phyloP scores from a whole-genome alignment of 2,329 filamentous ascomycete species.

The Venturia effusa region DNA sequence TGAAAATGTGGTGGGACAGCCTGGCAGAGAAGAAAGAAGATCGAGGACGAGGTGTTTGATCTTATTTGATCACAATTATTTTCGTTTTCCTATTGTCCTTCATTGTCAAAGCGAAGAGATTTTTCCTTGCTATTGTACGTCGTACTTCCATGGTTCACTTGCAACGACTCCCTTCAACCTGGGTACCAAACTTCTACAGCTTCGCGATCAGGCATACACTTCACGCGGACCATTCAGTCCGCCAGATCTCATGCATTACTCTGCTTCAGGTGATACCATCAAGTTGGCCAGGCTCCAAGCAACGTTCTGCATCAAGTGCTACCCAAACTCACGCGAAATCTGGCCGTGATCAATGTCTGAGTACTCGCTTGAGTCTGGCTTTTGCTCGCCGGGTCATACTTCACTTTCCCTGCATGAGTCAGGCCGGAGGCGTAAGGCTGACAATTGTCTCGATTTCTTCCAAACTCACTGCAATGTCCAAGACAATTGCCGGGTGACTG shows the following conservation, averaged over 20 bases:
- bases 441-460: conserved; percentile 55
- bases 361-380: conserved; percentile 10
- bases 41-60: not conserved
- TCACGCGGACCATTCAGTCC: not conserved
- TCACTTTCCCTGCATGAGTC: conserved; percentile 5
- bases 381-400: not conserved
- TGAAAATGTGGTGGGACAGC: not conserved
- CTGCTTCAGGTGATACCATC: too few species aligned
- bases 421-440: conserved; percentile 54
- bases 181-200: not conserved
- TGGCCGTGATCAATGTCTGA: conserved; percentile 9
- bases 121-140: not conserved
- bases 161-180: not conserved
- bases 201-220: not conserved
- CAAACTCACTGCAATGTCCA: conserved; percentile 50
- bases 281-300: not conserved
- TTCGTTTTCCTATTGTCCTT: not conserved
- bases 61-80: not conserved
- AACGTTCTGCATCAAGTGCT: not conserved
- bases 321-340: not conserved
- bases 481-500: conserved; percentile 94
- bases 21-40: not conserved
- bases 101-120: not conserved
- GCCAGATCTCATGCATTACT: too few species aligned
- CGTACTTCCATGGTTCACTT: too few species aligned